Conservation (phyloP, 164 flowering plant species). For the Santalum album region DNA sequence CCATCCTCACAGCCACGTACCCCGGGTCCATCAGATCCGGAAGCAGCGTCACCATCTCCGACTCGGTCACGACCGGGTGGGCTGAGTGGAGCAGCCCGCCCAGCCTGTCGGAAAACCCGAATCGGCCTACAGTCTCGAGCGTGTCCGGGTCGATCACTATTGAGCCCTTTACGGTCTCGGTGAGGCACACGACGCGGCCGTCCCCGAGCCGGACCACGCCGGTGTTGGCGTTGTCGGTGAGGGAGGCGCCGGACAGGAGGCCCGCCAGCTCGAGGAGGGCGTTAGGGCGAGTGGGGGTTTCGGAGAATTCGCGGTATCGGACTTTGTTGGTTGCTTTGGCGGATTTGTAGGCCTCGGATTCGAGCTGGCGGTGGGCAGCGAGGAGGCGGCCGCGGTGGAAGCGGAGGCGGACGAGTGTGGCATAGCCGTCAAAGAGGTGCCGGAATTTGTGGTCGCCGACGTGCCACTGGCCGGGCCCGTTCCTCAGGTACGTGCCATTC, state of each 20-base stretch:
- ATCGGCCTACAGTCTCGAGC: slow-evolving; percentile 68
- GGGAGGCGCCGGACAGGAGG: slow-evolving; percentile 78
- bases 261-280: slow-evolving; percentile 62
- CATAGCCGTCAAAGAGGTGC: slow-evolving; percentile 96
- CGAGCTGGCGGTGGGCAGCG: slow-evolving; percentile 79
- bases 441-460: slow-evolving; percentile 81
- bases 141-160: slow-evolving; percentile 65
- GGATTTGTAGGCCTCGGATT: slow-evolving; percentile 85
- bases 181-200: slow-evolving; percentile 82
- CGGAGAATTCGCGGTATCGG: slow-evolving; percentile 92
- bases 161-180: slow-evolving; percentile 91
- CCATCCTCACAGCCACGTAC: slow-evolving; percentile 86
- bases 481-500: slow-evolving; percentile 88
- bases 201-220: slow-evolving; percentile 83
- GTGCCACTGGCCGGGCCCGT: slow-evolving; percentile 94
- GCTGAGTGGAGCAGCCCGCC: slow-evolving; percentile 87
- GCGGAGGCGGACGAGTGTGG: slow-evolving; percentile 71
- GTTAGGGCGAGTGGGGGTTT: slow-evolving; percentile 47
- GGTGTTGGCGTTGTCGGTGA: slow-evolving; percentile 94
- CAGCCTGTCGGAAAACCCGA: slow-evolving; percentile 53
- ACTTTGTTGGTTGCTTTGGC: slow-evolving; percentile 55
- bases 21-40: slow-evolving; percentile 89
- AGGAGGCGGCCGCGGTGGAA: slow-evolving; percentile 53
- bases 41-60: slow-evolving; percentile 64
- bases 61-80: slow-evolving; percentile 80